These are phyloP conservation scores for Diaporthe eres DNA, from an alignment of 2,329 filamentous ascomycete genomes.

Conservation along the genomic window DNA sequence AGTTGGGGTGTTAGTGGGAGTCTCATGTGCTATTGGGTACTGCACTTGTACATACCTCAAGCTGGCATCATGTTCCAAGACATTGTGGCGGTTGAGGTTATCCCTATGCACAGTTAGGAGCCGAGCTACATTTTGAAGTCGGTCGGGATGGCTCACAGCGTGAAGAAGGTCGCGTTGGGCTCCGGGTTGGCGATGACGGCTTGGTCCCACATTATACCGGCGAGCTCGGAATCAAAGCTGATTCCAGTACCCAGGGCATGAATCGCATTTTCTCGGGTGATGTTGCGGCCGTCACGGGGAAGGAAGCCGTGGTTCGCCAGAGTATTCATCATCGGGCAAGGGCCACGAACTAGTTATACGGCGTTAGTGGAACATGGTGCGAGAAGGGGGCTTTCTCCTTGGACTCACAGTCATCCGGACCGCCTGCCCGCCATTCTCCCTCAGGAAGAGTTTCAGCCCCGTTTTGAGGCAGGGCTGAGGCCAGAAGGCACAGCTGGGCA, in stretches of 20 bases:
- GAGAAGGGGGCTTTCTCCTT: neutral
- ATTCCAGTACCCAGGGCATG: conserved; percentile 56
- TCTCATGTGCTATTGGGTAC: neutral
- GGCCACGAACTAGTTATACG: conserved; percentile 52
- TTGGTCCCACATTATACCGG: conserved; percentile 57
- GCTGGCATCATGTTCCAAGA: conserved; percentile 65
- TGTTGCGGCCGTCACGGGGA: conserved; percentile 59
- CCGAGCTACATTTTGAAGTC: neutral
- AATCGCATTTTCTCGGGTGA: conserved; percentile 55
- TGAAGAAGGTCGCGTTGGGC: conserved; percentile 60
- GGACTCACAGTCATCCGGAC: conserved; percentile 19
- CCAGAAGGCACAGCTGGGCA: conserved; percentile 3
- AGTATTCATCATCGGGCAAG: conserved; percentile 67
- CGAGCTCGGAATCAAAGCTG: conserved; percentile 59
- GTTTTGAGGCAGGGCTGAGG: neutral
- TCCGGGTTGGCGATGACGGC: conserved; percentile 59
- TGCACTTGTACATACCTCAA: conserved; percentile 42
- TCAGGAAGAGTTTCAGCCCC: neutral
- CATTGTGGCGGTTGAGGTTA: conserved; percentile 59
- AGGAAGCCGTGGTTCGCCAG: conserved; percentile 66
- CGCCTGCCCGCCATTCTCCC: conserved; percentile 22
- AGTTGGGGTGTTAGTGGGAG: neutral
- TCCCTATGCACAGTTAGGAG: conserved; percentile 44
- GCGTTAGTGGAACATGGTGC: neutral
- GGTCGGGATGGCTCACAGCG: conserved; percentile 37